Evolutionary conservation across 225 moss, liverwort and hornwort genomes (phyloP), one percentile per base, ranked within the genome.

Genomic region (Bryoerythrophyllum caledonicum): DNA sequence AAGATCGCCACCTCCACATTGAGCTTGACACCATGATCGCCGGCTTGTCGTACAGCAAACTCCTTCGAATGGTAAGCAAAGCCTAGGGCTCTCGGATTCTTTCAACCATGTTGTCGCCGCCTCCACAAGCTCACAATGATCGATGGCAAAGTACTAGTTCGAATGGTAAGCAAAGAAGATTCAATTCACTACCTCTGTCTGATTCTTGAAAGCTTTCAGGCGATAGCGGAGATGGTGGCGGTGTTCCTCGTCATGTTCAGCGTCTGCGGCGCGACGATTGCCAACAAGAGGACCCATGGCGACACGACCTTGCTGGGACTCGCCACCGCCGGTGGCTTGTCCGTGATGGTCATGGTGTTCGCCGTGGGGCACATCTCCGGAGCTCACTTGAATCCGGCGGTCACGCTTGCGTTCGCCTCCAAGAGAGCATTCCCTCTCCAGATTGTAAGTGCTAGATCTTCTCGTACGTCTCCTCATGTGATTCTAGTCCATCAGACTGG

Each of bases 321-420:
- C 24, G 89, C 83, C 6, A 58, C 26, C 13, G 71, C 89, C 1
- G 83, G 81, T 10, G 86, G 89, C 19, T 53, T 84, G 51, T 79
- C 86, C 20, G 89, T 83, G 63, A 86, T 84, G 89, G 13, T 80
- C 63, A 83, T 89, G 86, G 73, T 89, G 76, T 83, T 86, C 46
- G 86, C 86, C 0, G 81, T 86, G 11, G 89, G 86, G 38, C 74
- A 86, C 37, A 86, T 89, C 15, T 89, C 89, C 10, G 89, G 88
- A 4, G 86, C 86, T 51, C 88, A 89, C 61, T 68, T 86, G 76
- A 89, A 89, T 58, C 88, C 88, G 10, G 81, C 75, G 0, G 27
- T 89, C 56, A 89, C 86, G 59, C 55, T 89, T 11, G 83, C 89
- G 14, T 89, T 89, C 48, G 89, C 89, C 16, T 86, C 89, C 10